Base-by-base conservation (phyloP, 2,329 filamentous ascomycete genomes). In the Stagonosporopsis rhizophila region DNA sequence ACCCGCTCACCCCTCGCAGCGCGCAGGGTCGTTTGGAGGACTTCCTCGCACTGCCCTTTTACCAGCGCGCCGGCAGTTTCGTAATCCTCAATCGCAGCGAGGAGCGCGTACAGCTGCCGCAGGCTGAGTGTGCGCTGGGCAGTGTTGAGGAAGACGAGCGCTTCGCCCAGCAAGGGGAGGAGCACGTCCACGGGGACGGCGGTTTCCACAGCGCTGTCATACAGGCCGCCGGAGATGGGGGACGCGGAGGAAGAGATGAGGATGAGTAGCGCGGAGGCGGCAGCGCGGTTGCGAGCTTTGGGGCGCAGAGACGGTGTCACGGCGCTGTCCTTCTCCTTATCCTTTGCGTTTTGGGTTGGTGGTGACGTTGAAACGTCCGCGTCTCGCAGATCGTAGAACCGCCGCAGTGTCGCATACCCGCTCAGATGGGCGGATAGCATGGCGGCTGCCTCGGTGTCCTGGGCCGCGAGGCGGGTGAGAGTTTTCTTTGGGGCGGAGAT, bases 111-210 rank as follows among this genome's bases (percentile, higher is more conserved):
- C 65, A 94, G 87, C 70, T 96, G 90, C 17, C 86, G 82, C 6
- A 89, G 82, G 0, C 84, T 86, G 45, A 96, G 81, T n/a, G 87
- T 76, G 2, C 79, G 80, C 17, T 80, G 81, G 22, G 87, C 80
- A 71, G 85, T 81, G 68, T 88, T 86, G 58, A 96, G 80, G 59
- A 96, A 91, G 1, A 91, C 85, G 3, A 94, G 85, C 0, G 89
- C 87, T 77, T 98, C 94, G 47, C 92, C 93, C 1, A 98, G 83
- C 14, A 98, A 81, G 3, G 89, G 87, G 8, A 97, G 81, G 20
- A 98, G 78, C 48, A 93, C 93, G 67, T 98, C 94, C 60, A 96
- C 90, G 66, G 91, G 91, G 17, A 97, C 89, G 6, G 96, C 91
- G 0, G 91, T 88, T 69, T 93, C 90, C 12, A 90, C 85, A 17